Base-by-base conservation (phyloP, 345 rosid species). In the Ricinus communis region DNA sequence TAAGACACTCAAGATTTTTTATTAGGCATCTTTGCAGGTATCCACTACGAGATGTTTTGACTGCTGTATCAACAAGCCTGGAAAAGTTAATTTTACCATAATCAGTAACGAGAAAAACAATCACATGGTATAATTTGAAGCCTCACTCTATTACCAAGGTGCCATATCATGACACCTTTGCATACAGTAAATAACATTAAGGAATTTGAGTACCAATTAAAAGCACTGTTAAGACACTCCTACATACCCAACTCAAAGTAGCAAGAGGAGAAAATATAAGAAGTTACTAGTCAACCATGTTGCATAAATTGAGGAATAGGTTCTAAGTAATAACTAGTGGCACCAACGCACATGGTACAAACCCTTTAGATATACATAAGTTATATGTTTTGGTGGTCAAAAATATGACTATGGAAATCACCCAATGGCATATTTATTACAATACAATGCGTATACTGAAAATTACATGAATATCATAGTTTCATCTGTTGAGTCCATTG, bases 11-110 rank as follows among this genome's bases (percentile, higher is more conserved):
- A 8, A 95, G 96, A 80, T 95, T 95, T 83, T 95, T 95, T 76
- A 95, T 89, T 38, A 95, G 85, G 80, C 99, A 95, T 78, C 99
- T 90, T 75, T 95, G 99, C 57, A 95, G 89, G 86, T 95, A 95
- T 50, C 99, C 99, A 89, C 99, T 95, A 62, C 99, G 97, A 62
- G 99, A 95, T 79, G 99, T 95, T 80, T 95, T 95, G 68, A 95
- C 99, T 41, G 99, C 98, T 46, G 99, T 95, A 77, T 95, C 97
- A 77, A 95, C 99, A 65, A 95, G 85, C 85, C 99, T 95, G 78
- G 46, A 73, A 50, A 69, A 58, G 19, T 69, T 64, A 54, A 79
- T 41, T 47, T 27, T 61, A 2, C 24, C 64, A 71, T 64, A 46
- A 62, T 77, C 30, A 73, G 25, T 8, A 73, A 54, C 21, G 50